phyloP scores from a whole-genome alignment of 2,329 filamentous ascomycete genomes.

The Tolypocladium ophioglossoides region DNA sequence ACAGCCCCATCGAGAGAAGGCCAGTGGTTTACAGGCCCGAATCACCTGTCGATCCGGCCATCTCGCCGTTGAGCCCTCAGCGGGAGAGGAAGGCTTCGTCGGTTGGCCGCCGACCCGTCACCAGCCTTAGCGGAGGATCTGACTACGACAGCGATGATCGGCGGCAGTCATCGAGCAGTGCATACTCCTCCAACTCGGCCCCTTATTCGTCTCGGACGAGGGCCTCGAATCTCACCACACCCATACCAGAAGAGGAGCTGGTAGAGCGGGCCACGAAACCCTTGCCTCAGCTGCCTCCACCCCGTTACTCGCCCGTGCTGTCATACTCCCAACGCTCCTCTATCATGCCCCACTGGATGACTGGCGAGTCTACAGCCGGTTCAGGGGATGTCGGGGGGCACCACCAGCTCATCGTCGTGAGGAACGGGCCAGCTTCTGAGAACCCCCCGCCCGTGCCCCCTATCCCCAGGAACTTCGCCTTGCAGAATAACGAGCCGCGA shows the following conservation, averaged over 20 bases:
- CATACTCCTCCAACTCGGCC: conserved; percentile 5
- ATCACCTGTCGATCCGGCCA: conserved; percentile 8
- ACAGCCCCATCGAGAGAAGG: conserved; percentile 11
- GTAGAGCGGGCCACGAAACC: neutral
- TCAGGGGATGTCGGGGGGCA: conserved; percentile 3
- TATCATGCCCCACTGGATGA: neutral
- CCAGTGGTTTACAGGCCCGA: conserved; percentile 3
- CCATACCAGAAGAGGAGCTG: conserved; percentile 8
- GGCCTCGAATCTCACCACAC: conserved; percentile 4
- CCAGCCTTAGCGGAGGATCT: conserved; percentile 1
- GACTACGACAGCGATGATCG: conserved; percentile 7
- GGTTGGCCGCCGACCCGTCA: neutral
- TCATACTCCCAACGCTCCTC: neutral
- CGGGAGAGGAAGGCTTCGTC: neutral
- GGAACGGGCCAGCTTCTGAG: neutral
- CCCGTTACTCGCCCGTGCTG: neutral
- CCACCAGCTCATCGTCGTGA: conserved; percentile 3
- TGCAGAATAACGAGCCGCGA: neutral
- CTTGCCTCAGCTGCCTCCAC: conserved; percentile 3
- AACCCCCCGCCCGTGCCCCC: neutral
- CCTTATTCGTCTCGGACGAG: conserved; percentile 3
- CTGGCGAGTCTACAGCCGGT: neutral
- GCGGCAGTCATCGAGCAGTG: conserved; percentile 7
- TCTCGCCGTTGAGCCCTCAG: conserved; percentile 3
- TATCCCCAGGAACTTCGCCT: neutral